Evolutionary conservation across 2,329 filamentous ascomycete genomes (phyloP).

Genomic region (Chalaropsis ovoidea): DNA sequence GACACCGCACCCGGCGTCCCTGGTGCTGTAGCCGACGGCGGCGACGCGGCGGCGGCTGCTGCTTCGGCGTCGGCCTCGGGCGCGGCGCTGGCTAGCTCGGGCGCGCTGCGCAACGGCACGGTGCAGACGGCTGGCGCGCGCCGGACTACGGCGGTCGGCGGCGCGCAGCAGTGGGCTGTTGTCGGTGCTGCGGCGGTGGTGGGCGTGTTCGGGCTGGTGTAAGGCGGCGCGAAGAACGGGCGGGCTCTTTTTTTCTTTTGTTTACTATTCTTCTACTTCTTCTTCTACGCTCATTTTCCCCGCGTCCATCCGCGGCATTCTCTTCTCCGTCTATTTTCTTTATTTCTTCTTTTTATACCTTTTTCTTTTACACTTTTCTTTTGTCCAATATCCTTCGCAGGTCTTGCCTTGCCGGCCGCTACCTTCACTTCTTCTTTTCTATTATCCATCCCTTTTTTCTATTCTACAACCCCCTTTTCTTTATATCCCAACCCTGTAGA

Average conservation of each 20-base stretch:
- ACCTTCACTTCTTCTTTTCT: background rate
- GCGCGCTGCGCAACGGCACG: background rate
- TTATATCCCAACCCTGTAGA: background rate
- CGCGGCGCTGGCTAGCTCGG: background rate
- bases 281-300: background rate
- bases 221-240: background rate
- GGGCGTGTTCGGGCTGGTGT: background rate
- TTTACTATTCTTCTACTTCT: background rate
- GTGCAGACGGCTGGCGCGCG: conserved; percentile 8
- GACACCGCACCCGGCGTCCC: background rate
- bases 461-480: background rate
- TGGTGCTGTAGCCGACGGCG: background rate
- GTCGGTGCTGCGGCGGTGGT: background rate
- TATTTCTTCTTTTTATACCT: background rate
- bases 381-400: background rate
- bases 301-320: background rate
- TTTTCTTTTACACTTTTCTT: background rate
- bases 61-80: background rate
- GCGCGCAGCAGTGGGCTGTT: background rate
- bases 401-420: background rate
- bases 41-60: background rate
- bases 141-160: background rate
- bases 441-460: background rate
- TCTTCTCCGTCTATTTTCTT: background rate
- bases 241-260: background rate